Evolutionary conservation across 805 yeast species (phyloP), one percentile per base, ranked within the genome.

Genomic region (Saturnispora zaruensis): DNA sequence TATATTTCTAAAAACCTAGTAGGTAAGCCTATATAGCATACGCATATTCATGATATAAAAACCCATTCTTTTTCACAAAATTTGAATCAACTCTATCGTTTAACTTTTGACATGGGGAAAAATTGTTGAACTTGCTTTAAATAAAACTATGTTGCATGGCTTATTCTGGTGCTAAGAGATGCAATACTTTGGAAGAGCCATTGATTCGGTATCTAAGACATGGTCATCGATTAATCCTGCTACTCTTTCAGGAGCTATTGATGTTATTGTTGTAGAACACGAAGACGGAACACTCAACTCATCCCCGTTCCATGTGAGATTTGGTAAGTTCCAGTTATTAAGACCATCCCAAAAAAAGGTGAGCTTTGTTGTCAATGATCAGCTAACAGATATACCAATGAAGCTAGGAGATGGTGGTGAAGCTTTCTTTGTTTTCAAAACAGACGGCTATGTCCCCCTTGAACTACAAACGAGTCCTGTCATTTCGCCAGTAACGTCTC

Each of bases 151-250:
- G 9, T 11, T 20, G 6, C 23, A 18, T 20, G 13, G 16, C 28
- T 28, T 32, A 20, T 43, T 21, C 24, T 11, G 23, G 14, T 13
- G 33, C 18, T 8, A 28, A 28, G 37, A 30, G 16, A 91, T 91
- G 98, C 98, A 91, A 68, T 91, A 89, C 81, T 93, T 91, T 55
- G 97, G 96, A 16, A 78, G 95, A 62, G 97, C 96, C 18, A 82
- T 95, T 52, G 97, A 88, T 30, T 84, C 95, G 34, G 96, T 93
- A 6, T 90, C 96, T 51, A 89, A 89, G 66, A 93, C 96, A 45
- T 91, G 97, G 98, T 88, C 89, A 56, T 87, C 97, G 25, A 80
- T 93, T 57, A 93, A 93, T 61, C 99, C 99, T 2, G 88, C 98
- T 1, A 93, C 99, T 0, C 75, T 93, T 16, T 82, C 95, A 20